Base-by-base conservation (phyloP, 1,284 basidiomycete species). In the Schizopora paradoxa region DNA sequence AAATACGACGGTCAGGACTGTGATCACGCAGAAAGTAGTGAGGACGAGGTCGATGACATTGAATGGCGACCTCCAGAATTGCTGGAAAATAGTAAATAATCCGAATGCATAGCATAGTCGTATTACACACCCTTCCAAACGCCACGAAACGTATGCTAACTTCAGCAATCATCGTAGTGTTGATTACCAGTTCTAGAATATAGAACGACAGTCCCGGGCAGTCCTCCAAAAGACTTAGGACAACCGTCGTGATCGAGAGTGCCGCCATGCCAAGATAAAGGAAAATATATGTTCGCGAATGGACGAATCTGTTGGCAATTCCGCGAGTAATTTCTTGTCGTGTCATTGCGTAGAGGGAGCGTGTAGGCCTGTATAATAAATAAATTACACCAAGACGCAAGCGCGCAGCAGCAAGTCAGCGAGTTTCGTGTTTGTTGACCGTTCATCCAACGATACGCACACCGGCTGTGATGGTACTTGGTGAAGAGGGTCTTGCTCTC, bases 31-130 rank as follows among this genome's bases (percentile, higher is more conserved):
- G 65, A 97, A 89, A 13, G 77, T 53, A 1, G 92, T 94, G 37
- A 96, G 73, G 38, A 86, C 74, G 11, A 95, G 73, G 63, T 96
- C 92, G 58, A 93, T 72, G 31, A 91, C 69, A 63, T 96, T 96
- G 67, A 90, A 91, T 11, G 84, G 79, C 13, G 92, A 93, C 64
- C 83, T 86, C 82, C 92, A 95, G 69, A 96, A 96, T 90, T 93
- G 89, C 93, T 96, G 58, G 10, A n/a, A n/a, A 25, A 27, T 37
- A 13, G 18, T 11, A 6, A 33, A 51, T 18, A 41, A 45, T 38
- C 34, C n/a, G 32, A 5, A 47, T 18, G 22, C 16, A 29, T 21
- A 37, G 36, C 14, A 29, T 2, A 18, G 31, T 33, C 14, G 23
- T 38, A 31, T 28, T 16, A 67, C 85, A 57, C 58, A 95, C 93